Conservation (phyloP, 169 alveolate genomes). For the Plasmodium cynomolgi region DNA sequence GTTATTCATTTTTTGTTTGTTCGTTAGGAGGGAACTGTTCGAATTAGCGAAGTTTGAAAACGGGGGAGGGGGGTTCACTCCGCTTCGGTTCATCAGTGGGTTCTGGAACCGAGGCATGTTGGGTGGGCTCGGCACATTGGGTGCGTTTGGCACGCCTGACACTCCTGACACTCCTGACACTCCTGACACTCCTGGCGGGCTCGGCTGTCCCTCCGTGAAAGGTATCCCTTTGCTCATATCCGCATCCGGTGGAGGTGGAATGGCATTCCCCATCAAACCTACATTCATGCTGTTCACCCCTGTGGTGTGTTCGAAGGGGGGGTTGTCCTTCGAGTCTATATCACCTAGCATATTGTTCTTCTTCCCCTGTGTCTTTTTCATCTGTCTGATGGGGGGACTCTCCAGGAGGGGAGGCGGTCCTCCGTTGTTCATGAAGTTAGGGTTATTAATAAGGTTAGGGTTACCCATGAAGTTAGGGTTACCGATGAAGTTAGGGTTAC, state of each 20-base stretch:
- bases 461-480: not conserved
- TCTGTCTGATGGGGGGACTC: not conserved
- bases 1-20: constrained; percentile 10
- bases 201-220: not conserved
- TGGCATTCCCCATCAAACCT: not conserved
- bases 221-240: constrained; percentile 20
- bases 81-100: constrained; percentile 4
- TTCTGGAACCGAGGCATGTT: not conserved
- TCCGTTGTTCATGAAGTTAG: not conserved
- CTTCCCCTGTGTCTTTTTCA: not conserved
- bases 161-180: not conserved
- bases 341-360: constrained; percentile 1
- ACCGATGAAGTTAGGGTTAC: not conserved
- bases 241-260: constrained; percentile 51
- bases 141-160: not conserved
- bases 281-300: not conserved
- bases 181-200: not conserved
- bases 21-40: not conserved
- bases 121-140: not conserved
- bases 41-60: not conserved
- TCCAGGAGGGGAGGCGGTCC: not conserved
- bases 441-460: not conserved
- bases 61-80: not conserved
- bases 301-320: constrained; percentile 19
- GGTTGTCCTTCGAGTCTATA: constrained; percentile 8